These are phyloP conservation scores for Penicillium fimorum DNA, from an alignment of 495 filamentous ascomycete genomes.

Conservation along the genomic window DNA sequence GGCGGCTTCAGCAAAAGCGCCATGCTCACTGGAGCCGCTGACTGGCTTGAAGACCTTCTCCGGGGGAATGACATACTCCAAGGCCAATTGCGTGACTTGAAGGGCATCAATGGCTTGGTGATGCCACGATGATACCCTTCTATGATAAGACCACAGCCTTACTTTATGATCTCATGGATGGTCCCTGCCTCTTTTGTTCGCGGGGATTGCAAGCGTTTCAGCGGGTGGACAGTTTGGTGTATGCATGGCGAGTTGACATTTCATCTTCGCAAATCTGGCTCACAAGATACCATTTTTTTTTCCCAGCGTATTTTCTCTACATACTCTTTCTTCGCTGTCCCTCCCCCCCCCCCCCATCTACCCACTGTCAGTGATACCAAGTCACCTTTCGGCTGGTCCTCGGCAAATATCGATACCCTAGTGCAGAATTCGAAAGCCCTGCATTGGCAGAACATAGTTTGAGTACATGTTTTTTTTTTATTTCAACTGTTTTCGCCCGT, in stretches of 20 bases:
- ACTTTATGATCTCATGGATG: slow-evolving; percentile 13
- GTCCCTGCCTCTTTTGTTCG: slow-evolving; percentile 10
- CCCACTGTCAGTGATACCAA: not conserved
- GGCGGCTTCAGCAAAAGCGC: slow-evolving; percentile 77
- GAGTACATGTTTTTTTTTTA: not conserved
- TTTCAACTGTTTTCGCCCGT: not conserved
- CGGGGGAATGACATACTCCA: slow-evolving; percentile 60
- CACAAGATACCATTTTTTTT: slow-evolving; percentile 25
- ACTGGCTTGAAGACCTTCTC: slow-evolving; percentile 71
- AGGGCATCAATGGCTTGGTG: slow-evolving; percentile 42
- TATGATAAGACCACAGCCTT: slow-evolving; percentile 27
- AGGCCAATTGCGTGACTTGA: slow-evolving; percentile 44
- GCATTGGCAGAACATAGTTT: not conserved
- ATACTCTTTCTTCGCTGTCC: not conserved
- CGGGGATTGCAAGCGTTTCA: slow-evolving; percentile 17
- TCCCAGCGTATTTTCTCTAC: not conserved
- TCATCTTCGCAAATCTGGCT: not conserved
- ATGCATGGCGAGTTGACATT: slow-evolving; percentile 19
- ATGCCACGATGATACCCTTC: slow-evolving; percentile 38
- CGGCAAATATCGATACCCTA: slow-evolving; percentile 13
- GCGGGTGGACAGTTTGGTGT: slow-evolving; percentile 12
- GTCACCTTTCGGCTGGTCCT: slow-evolving; percentile 4
- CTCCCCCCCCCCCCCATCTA: not conserved
- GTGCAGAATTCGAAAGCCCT: slow-evolving; percentile 7
- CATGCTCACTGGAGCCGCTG: slow-evolving; percentile 67